Evolutionary conservation across 2,329 filamentous ascomycete genomes (phyloP).

Genomic region (Didymella keratinophila): DNA sequence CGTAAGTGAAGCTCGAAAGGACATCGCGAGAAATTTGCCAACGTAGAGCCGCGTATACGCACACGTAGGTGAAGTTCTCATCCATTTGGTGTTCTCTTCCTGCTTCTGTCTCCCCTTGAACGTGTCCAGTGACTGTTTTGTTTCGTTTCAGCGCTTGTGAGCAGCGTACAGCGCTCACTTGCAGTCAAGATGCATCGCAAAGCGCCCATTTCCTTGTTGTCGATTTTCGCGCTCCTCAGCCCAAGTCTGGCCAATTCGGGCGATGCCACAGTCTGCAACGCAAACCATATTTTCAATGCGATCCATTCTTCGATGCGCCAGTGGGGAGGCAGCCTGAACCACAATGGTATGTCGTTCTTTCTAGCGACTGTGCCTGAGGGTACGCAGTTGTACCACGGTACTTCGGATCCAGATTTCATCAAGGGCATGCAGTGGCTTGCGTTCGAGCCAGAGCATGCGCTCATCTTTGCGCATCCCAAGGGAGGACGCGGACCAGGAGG

Average conservation of each 20-base stretch:
- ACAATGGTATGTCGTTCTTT: constrained; percentile 79
- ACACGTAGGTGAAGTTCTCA: constrained; percentile 13
- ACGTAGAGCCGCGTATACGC: constrained; percentile 21
- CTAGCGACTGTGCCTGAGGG: constrained; percentile 70
- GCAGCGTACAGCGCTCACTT: constrained; percentile 8
- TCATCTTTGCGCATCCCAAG: constrained; percentile 64
- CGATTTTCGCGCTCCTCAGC: constrained; percentile 5
- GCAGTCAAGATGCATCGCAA: constrained; percentile 26
- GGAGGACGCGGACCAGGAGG: constrained; percentile 8
- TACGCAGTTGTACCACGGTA: constrained; percentile 74
- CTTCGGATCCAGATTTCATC: constrained; percentile 55
- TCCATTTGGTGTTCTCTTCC: background rate
- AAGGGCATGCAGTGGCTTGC: constrained; percentile 73
- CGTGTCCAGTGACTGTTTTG: background rate
- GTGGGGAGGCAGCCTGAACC: constrained; percentile 75
- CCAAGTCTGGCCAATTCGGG: constrained; percentile 3
- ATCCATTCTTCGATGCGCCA: constrained; percentile 76
- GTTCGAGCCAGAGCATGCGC: constrained; percentile 78
- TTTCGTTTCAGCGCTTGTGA: constrained; percentile 3
- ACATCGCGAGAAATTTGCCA: constrained; percentile 17
- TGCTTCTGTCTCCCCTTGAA: background rate
- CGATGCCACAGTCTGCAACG: constrained; percentile 53
- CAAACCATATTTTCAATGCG: constrained; percentile 74
- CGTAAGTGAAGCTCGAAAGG: constrained; percentile 20
- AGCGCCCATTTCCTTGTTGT: constrained; percentile 6